A percentile compares a stretch with the other conserved stretches of the same genome.
Evolutionary conservation across 495 filamentous ascomycete genomes (phyloP).

Genomic region (Talaromyces adpressus): DNA sequence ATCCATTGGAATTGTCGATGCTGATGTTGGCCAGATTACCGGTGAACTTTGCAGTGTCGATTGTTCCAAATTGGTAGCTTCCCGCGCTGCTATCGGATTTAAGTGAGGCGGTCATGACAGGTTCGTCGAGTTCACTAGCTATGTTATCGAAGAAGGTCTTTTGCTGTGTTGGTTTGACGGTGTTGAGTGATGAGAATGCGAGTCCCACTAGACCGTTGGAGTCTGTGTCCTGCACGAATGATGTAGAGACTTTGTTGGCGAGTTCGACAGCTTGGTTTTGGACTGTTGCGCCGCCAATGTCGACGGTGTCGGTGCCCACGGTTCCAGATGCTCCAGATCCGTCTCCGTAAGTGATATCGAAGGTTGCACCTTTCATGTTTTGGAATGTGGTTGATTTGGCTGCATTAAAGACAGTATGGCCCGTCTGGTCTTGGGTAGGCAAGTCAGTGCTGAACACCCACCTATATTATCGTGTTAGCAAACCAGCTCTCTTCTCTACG

Average conservation of each 20-base stretch:
- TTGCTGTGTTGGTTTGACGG: slow-evolving; percentile 56
- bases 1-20: slow-evolving; percentile 57
- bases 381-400: slow-evolving; percentile 49
- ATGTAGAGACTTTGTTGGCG: slow-evolving; percentile 53
- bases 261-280: slow-evolving; percentile 64
- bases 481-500: neutral
- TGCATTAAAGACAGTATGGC: slow-evolving; percentile 59
- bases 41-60: slow-evolving; percentile 59
- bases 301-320: slow-evolving; percentile 67
- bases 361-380: slow-evolving; percentile 39
- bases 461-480: slow-evolving; percentile 18
- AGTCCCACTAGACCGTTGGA: slow-evolving; percentile 74
- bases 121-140: slow-evolving; percentile 51
- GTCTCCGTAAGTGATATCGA: slow-evolving; percentile 71
- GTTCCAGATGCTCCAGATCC: slow-evolving; percentile 56
- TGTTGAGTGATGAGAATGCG: slow-evolving; percentile 69
- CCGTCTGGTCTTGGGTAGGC: slow-evolving; percentile 27
- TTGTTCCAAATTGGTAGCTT: slow-evolving; percentile 69
- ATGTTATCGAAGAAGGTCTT: slow-evolving; percentile 82
- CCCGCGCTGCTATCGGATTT: slow-evolving; percentile 49
- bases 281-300: slow-evolving; percentile 65
- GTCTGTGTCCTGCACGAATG: slow-evolving; percentile 54
- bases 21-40: slow-evolving; percentile 57
- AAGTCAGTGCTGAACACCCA: slow-evolving; percentile 75
- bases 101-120: slow-evolving; percentile 68